Conservation (phyloP, 306 rosid species). For the Dryas alaskensis region DNA sequence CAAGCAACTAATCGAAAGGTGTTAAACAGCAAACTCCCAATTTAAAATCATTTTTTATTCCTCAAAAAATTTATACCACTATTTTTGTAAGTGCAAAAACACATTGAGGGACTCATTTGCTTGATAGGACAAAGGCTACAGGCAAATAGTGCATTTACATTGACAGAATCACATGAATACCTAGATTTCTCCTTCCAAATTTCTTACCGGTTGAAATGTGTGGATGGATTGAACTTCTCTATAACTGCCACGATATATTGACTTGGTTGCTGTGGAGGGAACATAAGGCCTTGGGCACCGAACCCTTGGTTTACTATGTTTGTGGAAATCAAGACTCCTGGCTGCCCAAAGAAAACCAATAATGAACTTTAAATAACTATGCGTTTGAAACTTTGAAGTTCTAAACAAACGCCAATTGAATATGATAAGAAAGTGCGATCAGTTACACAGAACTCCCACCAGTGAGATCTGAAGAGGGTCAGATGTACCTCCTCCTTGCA, state of each 20-base stretch:
- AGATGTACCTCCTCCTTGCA: neutral
- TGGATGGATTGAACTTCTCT: slow-evolving; percentile 56
- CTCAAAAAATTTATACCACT: neutral
- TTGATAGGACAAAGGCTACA: neutral
- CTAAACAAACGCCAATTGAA: neutral
- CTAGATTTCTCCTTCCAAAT: neutral
- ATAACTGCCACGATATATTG: slow-evolving; percentile 37
- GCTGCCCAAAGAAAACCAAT: slow-evolving; percentile 36
- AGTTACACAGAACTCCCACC: neutral
- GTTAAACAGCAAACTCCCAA: neutral
- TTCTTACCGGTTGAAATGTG: slow-evolving; percentile 39
- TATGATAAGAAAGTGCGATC: neutral
- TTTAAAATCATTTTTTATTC: neutral
- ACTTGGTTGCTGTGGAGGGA: slow-evolving; percentile 37
- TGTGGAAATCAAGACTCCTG: slow-evolving; percentile 47
- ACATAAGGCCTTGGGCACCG: slow-evolving; percentile 41
- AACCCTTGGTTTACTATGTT: slow-evolving; percentile 43
- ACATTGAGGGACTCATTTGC: neutral
- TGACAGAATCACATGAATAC: neutral
- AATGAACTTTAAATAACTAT: neutral
- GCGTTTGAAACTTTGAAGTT: neutral
- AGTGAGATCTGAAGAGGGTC: neutral
- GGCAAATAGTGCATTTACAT: neutral
- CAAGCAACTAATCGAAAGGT: neutral
- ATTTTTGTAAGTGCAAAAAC: neutral